Percentiles rank a stretch among this genome's conserved stretches.
These are phyloP conservation scores for Bothriochloa decipiens DNA, from an alignment of 176 grass and related monocot genomes.

Conservation along the genomic window DNA sequence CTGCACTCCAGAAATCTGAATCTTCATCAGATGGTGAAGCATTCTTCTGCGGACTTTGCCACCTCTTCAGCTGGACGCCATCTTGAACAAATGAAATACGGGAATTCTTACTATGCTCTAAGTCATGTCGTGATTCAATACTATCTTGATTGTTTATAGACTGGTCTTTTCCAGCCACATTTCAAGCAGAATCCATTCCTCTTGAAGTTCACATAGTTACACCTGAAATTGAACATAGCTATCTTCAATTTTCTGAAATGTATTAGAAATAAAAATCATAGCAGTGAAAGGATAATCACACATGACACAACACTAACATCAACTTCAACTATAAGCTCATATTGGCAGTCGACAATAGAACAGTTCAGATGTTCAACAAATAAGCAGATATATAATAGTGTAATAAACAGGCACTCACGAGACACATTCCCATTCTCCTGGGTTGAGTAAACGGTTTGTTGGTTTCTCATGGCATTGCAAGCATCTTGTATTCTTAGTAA, in stretches of 20 bases:
- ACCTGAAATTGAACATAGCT: constrained; percentile 57
- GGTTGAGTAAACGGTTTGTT: constrained; percentile 64
- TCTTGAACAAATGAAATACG: constrained; percentile 81
- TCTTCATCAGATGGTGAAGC: constrained; percentile 43
- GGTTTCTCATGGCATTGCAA: constrained; percentile 93
- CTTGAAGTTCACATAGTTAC: constrained; percentile 92
- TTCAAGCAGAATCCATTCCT: constrained; percentile 81
- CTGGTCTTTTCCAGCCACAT: constrained; percentile 87
- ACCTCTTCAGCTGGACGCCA: constrained; percentile 19
- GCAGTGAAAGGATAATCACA: neutral
- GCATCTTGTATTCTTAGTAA: constrained; percentile 93
- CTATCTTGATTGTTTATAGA: constrained; percentile 60
- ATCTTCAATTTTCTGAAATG: constrained; percentile 25
- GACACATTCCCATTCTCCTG: constrained; percentile 90
- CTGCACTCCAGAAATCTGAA: constrained; percentile 59
- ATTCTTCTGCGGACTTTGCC: constrained; percentile 40
- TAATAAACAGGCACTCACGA: constrained; percentile 61
- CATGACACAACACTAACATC: neutral
- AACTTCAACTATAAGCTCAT: neutral
- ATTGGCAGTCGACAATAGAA: constrained; percentile 13
- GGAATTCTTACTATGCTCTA: constrained; percentile 41
- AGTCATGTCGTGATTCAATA: constrained; percentile 30
- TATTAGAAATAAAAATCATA: constrained; percentile 19
- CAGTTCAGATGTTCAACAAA: constrained; percentile 7
- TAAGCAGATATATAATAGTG: constrained; percentile 18